Evolutionary conservation across 1,284 basidiomycete genomes (phyloP).

Genomic region (Inonotus obliquus): DNA sequence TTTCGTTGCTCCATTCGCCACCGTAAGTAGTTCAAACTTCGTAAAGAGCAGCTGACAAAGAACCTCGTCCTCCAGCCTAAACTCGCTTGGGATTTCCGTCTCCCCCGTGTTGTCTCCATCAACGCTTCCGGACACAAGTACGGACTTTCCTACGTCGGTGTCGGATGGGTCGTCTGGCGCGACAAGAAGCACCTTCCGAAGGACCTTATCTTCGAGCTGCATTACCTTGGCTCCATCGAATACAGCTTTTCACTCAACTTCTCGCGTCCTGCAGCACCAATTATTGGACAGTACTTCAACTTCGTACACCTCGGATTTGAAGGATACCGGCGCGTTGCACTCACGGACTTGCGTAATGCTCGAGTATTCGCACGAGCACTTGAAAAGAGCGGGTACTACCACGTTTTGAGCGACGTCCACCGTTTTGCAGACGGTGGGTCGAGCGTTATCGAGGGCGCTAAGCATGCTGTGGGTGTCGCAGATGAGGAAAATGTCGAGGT

Average conservation of each 20-base stretch:
- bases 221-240: slow-evolving; percentile 63
- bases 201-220: slow-evolving; percentile 91
- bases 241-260: slow-evolving; percentile 93
- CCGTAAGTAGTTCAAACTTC: slow-evolving; percentile 28
- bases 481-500: slow-evolving; percentile 58
- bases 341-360: slow-evolving; percentile 80
- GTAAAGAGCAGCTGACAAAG: slow-evolving; percentile 20
- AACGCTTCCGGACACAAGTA: slow-evolving; percentile 90
- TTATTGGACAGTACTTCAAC: slow-evolving; percentile 93
- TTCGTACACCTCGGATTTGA: slow-evolving; percentile 81
- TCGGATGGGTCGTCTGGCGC: slow-evolving; percentile 87
- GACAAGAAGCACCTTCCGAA: slow-evolving; percentile 74
- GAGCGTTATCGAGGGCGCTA: slow-evolving; percentile 32
- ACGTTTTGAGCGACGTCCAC: slow-evolving; percentile 71
- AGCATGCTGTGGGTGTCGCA: slow-evolving; percentile 30
- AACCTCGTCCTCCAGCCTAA: slow-evolving; percentile 48
- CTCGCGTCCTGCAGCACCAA: slow-evolving; percentile 84
- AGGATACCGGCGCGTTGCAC: slow-evolving; percentile 73
- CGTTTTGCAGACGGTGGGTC: slow-evolving; percentile 28
- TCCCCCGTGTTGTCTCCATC: slow-evolving; percentile 86
- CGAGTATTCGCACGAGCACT: slow-evolving; percentile 83
- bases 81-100: slow-evolving; percentile 81
- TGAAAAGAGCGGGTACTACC: slow-evolving; percentile 76
- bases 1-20: slow-evolving; percentile 82
- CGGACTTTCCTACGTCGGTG: slow-evolving; percentile 82